Conservation (phyloP, 225 moss, liverwort and hornwort species). For the Takakia lepidozioides region DNA sequence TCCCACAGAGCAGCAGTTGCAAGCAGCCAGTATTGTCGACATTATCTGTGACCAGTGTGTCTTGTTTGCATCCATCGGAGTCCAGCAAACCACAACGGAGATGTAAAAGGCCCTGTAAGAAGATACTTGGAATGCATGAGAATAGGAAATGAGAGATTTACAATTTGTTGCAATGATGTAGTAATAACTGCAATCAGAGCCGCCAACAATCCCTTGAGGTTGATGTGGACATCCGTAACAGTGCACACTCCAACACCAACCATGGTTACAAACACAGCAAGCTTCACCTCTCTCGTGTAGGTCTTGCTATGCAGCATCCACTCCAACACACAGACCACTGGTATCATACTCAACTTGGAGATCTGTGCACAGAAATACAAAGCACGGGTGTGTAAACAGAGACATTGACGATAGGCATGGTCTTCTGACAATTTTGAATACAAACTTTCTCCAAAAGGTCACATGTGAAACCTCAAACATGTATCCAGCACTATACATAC, state of each 20-base stretch:
- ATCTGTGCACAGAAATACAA: slow-evolving; percentile 52
- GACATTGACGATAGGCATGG: not conserved
- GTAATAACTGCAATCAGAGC: slow-evolving; percentile 52
- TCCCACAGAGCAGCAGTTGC: no score
- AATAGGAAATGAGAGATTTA: slow-evolving; percentile 15
- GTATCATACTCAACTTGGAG: slow-evolving; percentile 84
- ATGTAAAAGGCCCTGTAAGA: no score
- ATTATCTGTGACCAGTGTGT: not conserved
- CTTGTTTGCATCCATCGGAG: no score
- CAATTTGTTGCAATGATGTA: slow-evolving; percentile 78
- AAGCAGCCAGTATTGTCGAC: not conserved
- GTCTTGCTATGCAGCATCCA: slow-evolving; percentile 60
- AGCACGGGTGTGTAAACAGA: not conserved
- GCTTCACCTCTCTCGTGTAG: slow-evolving; percentile 59
- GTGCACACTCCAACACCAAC: slow-evolving; percentile 74
- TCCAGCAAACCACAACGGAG: no score
- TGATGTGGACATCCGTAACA: slow-evolving; percentile 71
- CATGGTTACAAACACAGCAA: slow-evolving; percentile 51
- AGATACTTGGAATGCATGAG: no score
- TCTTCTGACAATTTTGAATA: no score
- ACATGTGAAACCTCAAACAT: no score
- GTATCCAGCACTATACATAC: no score
- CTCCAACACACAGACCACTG: slow-evolving; percentile 71
- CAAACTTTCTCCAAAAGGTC: no score
- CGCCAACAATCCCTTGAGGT: slow-evolving; percentile 49